phyloP scores from a whole-genome alignment of 73 alveolate genomes.

The Blepharisma japonicum region DNA sequence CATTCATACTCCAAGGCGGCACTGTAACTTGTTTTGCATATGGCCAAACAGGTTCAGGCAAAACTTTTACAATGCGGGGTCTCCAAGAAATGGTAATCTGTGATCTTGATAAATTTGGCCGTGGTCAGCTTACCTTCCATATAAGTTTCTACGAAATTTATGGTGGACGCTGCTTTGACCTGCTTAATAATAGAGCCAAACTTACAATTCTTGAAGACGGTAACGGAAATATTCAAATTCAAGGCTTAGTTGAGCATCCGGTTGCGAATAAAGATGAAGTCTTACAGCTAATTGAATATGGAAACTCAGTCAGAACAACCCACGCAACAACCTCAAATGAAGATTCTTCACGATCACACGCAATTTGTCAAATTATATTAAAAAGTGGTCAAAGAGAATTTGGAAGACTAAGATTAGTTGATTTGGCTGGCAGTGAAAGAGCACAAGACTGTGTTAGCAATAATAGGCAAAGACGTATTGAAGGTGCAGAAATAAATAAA shows the following conservation, averaged over 20 bases:
- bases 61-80: slow-evolving; percentile 35
- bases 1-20: neutral
- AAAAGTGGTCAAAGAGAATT: slow-evolving; percentile 32
- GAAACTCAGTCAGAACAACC: slow-evolving; percentile 28
- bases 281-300: slow-evolving; percentile 15
- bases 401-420: slow-evolving; percentile 95
- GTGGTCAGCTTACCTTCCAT: slow-evolving; percentile 70
- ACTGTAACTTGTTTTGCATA: slow-evolving; percentile 30
- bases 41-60: slow-evolving; percentile 34
- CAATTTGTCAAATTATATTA: slow-evolving; percentile 9
- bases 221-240: slow-evolving; percentile 93
- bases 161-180: slow-evolving; percentile 98
- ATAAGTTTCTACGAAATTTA: slow-evolving; percentile 98
- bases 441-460: slow-evolving; percentile 81
- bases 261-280: slow-evolving; percentile 1
- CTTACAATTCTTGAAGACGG: slow-evolving; percentile 98
- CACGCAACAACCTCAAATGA: slow-evolving; percentile 26
- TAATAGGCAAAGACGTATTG: slow-evolving; percentile 95
- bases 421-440: slow-evolving; percentile 99
- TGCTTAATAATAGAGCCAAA: slow-evolving; percentile 85
- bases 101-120: slow-evolving; percentile 22
- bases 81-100: slow-evolving; percentile 2
- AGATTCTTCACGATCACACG: slow-evolving; percentile 28
- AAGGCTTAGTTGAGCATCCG: slow-evolving; percentile 82
- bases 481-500: slow-evolving; percentile 99